Evolutionary conservation across 1,284 basidiomycete genomes (phyloP).

Genomic region (Coniophora puteana): DNA sequence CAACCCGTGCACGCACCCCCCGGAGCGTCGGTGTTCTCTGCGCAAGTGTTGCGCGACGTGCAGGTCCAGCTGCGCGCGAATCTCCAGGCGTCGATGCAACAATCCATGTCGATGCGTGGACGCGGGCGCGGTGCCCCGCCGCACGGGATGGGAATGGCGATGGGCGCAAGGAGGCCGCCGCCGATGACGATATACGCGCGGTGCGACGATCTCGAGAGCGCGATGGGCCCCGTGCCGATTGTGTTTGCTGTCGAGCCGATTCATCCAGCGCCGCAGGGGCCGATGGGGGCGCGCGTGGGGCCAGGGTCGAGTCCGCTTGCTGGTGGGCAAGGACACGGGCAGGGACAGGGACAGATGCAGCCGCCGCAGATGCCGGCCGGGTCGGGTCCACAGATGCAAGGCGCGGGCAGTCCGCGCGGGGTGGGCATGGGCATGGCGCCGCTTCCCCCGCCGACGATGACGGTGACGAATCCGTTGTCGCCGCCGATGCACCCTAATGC

Average conservation of each 20-base stretch:
- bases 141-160: too few relatives aligned
- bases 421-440: too few relatives aligned
- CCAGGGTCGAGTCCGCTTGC: not conserved
- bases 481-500: too few relatives aligned
- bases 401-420: too few relatives aligned
- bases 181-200: constrained; percentile 62
- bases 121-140: constrained; percentile 6
- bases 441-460: too few relatives aligned
- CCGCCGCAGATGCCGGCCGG: too few relatives aligned
- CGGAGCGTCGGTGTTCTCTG: constrained; percentile 23
- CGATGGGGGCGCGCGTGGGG: not conserved
- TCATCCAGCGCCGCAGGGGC: constrained; percentile 22
- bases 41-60: constrained; percentile 25
- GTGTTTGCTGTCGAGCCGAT: constrained; percentile 60
- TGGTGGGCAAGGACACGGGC: constrained; percentile 2
- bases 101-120: constrained; percentile 7
- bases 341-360: too few relatives aligned
- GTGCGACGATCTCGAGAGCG: constrained; percentile 50
- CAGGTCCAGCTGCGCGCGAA: constrained; percentile 23
- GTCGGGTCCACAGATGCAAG: too few relatives aligned
- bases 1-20: constrained; percentile 9
- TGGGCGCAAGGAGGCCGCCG: constrained; percentile 17
- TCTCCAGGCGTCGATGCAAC: constrained; percentile 10
- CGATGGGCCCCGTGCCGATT: constrained; percentile 63
- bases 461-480: too few relatives aligned